A percentile compares a stretch with the other conserved stretches of the same genome.
Conservation (phyloP, 495 filamentous ascomycete species). For the Penicillium fimorum region DNA sequence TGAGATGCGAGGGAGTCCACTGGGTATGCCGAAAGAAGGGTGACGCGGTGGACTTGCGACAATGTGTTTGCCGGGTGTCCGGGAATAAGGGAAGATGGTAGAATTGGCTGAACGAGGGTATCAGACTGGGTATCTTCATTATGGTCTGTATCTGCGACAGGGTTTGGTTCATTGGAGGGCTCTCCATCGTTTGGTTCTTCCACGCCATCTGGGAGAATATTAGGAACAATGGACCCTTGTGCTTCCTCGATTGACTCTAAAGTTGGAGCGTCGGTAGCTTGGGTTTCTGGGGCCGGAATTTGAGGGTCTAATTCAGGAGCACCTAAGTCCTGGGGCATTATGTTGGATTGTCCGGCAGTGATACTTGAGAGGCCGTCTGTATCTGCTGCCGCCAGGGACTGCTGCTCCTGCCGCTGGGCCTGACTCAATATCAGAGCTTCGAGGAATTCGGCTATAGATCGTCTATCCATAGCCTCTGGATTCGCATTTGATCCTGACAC, state of each 20-base stretch:
- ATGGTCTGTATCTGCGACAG: constrained; percentile 6
- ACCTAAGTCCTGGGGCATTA: constrained; percentile 15
- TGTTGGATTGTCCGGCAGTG: constrained; percentile 20
- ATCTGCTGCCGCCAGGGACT: constrained; percentile 12
- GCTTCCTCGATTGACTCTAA: constrained; percentile 14
- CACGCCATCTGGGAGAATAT: constrained; percentile 36
- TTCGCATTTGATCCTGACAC: constrained; percentile 11
- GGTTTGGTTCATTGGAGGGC: constrained; percentile 11
- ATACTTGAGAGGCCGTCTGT: constrained; percentile 28
- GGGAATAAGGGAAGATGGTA: constrained; percentile 17
- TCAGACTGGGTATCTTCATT: constrained; percentile 3
- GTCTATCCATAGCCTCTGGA: constrained; percentile 23
- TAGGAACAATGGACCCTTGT: constrained; percentile 16
- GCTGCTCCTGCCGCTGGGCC: constrained; percentile 3
- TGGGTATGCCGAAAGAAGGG: constrained; percentile 49
- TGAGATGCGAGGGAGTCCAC: constrained; percentile 46
- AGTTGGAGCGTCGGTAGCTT: constrained; percentile 4
- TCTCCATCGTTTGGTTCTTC: constrained; percentile 37
- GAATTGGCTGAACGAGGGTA: background rate
- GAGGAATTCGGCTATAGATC: constrained; percentile 40
- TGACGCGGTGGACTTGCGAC: constrained; percentile 41
- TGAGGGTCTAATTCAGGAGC: constrained; percentile 12
- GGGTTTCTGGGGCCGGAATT: constrained; percentile 2
- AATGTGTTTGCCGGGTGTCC: constrained; percentile 9
- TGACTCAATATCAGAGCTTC: constrained; percentile 38